Evolutionary conservation across 345 rosid species (phyloP).

Genomic region (Pistacia integerrima): DNA sequence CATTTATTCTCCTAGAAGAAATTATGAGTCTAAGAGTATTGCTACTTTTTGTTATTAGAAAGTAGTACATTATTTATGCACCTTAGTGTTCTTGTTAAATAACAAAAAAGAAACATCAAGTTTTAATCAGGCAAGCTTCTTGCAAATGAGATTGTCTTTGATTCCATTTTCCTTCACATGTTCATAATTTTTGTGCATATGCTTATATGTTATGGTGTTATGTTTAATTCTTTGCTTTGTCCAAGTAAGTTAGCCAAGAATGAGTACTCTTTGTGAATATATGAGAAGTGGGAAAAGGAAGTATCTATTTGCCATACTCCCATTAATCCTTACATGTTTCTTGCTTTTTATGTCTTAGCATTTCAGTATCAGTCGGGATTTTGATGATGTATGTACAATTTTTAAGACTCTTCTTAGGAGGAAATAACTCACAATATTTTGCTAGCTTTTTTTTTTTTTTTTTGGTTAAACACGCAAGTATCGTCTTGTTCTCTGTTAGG

Average conservation of each 20-base stretch:
- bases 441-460: neutral
- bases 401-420: neutral
- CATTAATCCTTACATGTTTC: neutral
- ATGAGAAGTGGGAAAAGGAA: slow-evolving; percentile 1
- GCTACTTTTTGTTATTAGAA: neutral
- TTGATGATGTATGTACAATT: neutral
- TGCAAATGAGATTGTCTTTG: neutral
- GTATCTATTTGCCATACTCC: neutral
- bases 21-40: neutral
- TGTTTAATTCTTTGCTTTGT: neutral
- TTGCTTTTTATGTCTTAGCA: neutral
- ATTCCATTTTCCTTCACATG: neutral
- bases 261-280: neutral
- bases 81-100: neutral
- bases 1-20: neutral
- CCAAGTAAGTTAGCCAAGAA: neutral
- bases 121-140: neutral
- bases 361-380: neutral
- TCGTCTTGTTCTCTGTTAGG: neutral
- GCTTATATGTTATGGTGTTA: neutral
- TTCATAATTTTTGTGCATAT: neutral
- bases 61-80: neutral
- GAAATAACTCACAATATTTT: neutral
- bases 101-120: neutral
- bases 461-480: neutral